phyloP scores from a whole-genome alignment of 345 rosid genomes.

The Populus tremula region DNA sequence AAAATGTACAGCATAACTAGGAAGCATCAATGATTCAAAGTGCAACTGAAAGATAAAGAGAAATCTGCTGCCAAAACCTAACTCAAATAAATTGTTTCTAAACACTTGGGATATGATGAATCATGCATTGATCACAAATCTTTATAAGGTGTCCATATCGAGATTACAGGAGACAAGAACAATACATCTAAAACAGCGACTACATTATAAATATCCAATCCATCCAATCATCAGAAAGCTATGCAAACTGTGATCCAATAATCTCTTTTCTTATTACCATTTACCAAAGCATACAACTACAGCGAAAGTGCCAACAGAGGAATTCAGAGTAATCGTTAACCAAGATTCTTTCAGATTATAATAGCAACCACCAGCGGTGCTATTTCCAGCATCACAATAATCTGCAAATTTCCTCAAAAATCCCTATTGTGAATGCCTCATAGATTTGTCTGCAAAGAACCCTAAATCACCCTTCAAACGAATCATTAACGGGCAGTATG shows the following conservation, averaged over 20 bases:
- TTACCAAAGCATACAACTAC: not conserved
- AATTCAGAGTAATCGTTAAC: not conserved
- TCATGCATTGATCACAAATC: not conserved
- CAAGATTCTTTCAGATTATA: not conserved
- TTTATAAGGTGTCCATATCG: not conserved
- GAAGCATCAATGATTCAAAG: not conserved
- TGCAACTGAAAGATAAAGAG: not conserved
- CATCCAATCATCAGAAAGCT: not conserved
- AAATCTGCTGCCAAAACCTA: not conserved
- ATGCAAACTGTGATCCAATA: not conserved
- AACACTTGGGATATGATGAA: not conserved
- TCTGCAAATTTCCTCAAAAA: not conserved
- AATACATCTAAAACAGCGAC: not conserved
- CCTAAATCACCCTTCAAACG: not conserved
- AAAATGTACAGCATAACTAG: not conserved
- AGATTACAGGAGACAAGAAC: not conserved
- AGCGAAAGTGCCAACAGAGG: not conserved
- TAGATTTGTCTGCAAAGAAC: not conserved
- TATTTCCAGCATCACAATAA: not conserved
- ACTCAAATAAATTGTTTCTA: not conserved
- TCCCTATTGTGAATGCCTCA: not conserved
- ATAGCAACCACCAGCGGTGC: not conserved
- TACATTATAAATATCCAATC: not conserved
- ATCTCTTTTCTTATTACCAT: not conserved
- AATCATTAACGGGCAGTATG: not conserved